Evolutionary conservation across 2,329 filamentous ascomycete species (phyloP).

Genomic region (Didymella exigua): DNA sequence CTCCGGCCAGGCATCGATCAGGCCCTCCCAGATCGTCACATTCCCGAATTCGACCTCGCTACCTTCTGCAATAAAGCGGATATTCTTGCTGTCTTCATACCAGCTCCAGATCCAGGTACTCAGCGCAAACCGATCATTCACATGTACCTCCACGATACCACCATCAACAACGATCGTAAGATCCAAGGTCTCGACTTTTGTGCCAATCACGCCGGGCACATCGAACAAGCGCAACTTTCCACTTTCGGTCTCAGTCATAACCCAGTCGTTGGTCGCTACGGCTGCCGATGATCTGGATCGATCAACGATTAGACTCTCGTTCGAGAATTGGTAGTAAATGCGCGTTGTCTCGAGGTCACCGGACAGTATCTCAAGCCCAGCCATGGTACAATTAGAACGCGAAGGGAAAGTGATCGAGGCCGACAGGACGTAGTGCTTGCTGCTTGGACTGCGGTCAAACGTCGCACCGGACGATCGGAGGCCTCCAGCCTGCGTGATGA

Average conservation of each 20-base stretch:
- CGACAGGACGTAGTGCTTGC: slow-evolving; percentile 51
- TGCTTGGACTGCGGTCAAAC: slow-evolving; percentile 30
- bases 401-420: slow-evolving; percentile 48
- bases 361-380: slow-evolving; percentile 51
- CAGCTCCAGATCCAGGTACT: slow-evolving; percentile 53
- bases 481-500: slow-evolving; percentile 21
- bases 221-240: slow-evolving; percentile 52
- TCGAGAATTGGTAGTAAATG: slow-evolving; percentile 55
- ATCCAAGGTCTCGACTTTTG: slow-evolving; percentile 47
- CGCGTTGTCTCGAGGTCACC: slow-evolving; percentile 50
- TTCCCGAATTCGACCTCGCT: slow-evolving; percentile 32
- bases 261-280: slow-evolving; percentile 47
- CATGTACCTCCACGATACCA: slow-evolving; percentile 47
- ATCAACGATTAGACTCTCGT: slow-evolving; percentile 52
- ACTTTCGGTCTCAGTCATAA: slow-evolving; percentile 47
- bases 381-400: slow-evolving; percentile 45
- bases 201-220: slow-evolving; percentile 33
- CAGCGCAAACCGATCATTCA: slow-evolving; percentile 51
- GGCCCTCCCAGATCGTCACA: slow-evolving; percentile 29
- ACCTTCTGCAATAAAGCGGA: slow-evolving; percentile 25
- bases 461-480: slow-evolving; percentile 10
- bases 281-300: slow-evolving; percentile 51
- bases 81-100: slow-evolving; percentile 26
- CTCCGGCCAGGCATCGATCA: slow-evolving; percentile 22
- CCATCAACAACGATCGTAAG: slow-evolving; percentile 52